Conservation (phyloP, 257 asterid genomes). For the Nicotiana benthamiana region DNA sequence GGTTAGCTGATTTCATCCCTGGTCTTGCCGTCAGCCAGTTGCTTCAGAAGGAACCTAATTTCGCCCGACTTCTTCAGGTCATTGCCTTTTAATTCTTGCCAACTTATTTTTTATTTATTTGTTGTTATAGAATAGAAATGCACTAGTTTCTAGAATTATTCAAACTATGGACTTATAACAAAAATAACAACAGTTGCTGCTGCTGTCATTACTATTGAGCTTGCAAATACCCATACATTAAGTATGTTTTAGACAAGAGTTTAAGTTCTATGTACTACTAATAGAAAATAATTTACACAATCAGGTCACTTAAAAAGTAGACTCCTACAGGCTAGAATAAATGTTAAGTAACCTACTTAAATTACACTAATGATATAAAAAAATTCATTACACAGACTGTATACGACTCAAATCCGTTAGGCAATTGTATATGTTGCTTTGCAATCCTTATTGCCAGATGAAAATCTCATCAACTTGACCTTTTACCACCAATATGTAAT, state of each 20-base stretch:
- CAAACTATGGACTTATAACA: background rate
- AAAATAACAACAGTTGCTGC: background rate
- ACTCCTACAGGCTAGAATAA: too few relatives aligned
- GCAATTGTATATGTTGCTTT: background rate
- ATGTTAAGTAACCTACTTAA: too few relatives aligned
- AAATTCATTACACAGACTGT: too few relatives aligned
- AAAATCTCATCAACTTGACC: background rate
- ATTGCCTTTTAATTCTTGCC: background rate
- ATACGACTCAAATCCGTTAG: too few relatives aligned
- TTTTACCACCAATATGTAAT: background rate
- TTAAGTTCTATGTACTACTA: too few relatives aligned
- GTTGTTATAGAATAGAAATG: background rate
- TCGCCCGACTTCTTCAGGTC: slow-evolving; percentile 80
- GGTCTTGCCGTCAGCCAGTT: slow-evolving; percentile 74
- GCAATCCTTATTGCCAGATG: background rate
- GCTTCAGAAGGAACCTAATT: slow-evolving; percentile 56
- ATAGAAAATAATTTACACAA: too few relatives aligned
- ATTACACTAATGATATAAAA: too few relatives aligned
- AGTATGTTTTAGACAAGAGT: background rate
- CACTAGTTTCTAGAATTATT: background rate
- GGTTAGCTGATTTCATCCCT: slow-evolving; percentile 76
- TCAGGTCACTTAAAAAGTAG: too few relatives aligned
- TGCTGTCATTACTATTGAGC: background rate
- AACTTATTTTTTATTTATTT: background rate
- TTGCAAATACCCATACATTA: background rate